Evolutionary conservation across 169 alveolate species (phyloP).

Genomic region (Toxoplasma gondii): DNA sequence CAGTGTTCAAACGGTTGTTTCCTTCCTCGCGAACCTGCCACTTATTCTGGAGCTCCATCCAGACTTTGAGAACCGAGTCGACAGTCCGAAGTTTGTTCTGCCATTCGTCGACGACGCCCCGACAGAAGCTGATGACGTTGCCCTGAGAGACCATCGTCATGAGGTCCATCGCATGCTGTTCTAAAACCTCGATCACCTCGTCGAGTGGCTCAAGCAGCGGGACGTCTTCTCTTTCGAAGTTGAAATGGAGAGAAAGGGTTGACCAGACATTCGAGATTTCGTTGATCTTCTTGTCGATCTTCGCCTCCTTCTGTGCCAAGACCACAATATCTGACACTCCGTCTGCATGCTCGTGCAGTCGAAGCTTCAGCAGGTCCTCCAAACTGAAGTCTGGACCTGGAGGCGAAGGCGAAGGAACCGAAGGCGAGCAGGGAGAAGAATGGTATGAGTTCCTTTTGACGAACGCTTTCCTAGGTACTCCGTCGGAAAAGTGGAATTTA

Average conservation of each 20-base stretch:
- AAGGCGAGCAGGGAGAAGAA: neutral
- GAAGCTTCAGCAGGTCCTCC: conserved; percentile 90
- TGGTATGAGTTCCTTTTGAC: too few relatives aligned
- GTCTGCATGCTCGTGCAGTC: conserved; percentile 89
- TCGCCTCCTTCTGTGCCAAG: conserved; percentile 94
- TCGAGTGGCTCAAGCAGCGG: conserved; percentile 90
- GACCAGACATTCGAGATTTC: conserved; percentile 93
- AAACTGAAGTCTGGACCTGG: conserved; percentile 90
- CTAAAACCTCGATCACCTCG: conserved; percentile 75
- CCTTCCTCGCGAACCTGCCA: conserved; percentile 79
- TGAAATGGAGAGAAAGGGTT: conserved; percentile 87
- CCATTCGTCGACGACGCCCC: conserved; percentile 89
- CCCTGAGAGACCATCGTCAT: conserved; percentile 92
- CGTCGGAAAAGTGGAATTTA: too few relatives aligned
- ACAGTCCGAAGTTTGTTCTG: conserved; percentile 90
- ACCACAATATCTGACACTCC: conserved; percentile 95
- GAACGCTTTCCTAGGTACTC: too few relatives aligned
- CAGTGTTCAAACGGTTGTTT: too few relatives aligned
- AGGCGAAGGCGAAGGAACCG: neutral
- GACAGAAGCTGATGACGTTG: conserved; percentile 88
- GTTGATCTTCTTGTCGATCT: conserved; percentile 91
- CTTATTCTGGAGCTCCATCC: conserved; percentile 94
- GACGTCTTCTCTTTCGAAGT: conserved; percentile 85
- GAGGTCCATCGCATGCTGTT: conserved; percentile 85
- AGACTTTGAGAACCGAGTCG: conserved; percentile 91